Evolutionary conservation across 176 grass and related monocot species (phyloP).

Genomic region (Stipa capillata): DNA sequence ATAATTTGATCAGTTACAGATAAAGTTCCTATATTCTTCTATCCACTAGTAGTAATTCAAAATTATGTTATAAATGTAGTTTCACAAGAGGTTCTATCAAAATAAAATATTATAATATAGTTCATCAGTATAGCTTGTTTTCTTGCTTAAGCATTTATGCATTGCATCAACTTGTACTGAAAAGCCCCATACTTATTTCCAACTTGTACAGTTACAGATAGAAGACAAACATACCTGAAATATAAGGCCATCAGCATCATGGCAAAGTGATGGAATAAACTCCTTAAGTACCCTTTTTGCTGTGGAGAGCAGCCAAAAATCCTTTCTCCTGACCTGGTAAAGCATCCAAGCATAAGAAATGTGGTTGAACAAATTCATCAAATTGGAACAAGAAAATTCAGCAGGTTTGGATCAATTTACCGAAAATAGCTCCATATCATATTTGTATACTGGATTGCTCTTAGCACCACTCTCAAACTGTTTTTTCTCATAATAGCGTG

Average conservation of each 20-base stretch:
- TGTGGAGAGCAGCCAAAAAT: conserved; percentile 94
- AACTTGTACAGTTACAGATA: neutral
- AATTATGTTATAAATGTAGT: neutral
- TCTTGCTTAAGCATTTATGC: neutral
- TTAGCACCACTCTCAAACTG: conserved; percentile 74
- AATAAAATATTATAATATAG: neutral
- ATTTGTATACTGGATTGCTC: conserved; percentile 80
- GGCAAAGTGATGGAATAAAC: conserved; percentile 88
- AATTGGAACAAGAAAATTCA: conserved; percentile 21
- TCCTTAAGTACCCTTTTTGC: conserved; percentile 66
- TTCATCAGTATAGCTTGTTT: neutral
- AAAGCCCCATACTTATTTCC: neutral
- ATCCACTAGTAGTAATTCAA: neutral
- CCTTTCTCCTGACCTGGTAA: conserved; percentile 85
- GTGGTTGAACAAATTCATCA: neutral
- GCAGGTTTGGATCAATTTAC: conserved; percentile 25
- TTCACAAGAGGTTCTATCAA: neutral
- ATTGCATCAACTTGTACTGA: neutral
- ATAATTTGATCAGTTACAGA: too few relatives aligned
- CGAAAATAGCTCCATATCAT: conserved; percentile 97
- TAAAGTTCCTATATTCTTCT: neutral
- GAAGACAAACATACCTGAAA: conserved; percentile 77
- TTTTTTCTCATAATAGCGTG: conserved; percentile 64
- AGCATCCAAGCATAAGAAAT: conserved; percentile 9
- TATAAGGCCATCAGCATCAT: conserved; percentile 97